Base-by-base conservation (phyloP, 164 flowering plant genomes). In the Vitis rupestris region DNA sequence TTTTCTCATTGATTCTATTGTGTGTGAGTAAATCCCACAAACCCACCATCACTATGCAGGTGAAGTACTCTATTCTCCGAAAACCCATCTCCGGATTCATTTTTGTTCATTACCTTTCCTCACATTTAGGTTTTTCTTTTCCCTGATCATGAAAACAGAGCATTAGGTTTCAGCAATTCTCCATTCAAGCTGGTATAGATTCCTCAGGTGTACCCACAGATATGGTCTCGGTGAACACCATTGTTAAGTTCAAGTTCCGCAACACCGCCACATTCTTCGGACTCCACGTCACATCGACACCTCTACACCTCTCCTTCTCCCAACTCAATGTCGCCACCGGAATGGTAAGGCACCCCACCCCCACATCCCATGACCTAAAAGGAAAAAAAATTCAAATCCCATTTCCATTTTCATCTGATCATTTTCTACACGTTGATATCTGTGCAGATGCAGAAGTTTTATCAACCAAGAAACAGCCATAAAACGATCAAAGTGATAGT, bases 1-100 rank as follows among this genome's bases (percentile, higher is more conserved):
- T 82, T 47, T 88, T 87, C 50, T 78, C 90, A 7, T 53, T 88
- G 72, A 82, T 88, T 58, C 65, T 88, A 64, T 87, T 86, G 89
- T 88, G 82, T 19, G 89, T 89, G 11, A 85, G 89, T 59, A 72
- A 81, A 19, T 74, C 84, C 64, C 89, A 88, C 66, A 85, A 80
- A 66, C 93, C 93, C 2, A 27, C 53, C 9, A 74, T 88, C 72
- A 57, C 82, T 8, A 75, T 86, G 82, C 80, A 78, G 88, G 92
- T 86, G 7, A 60, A 63, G 57, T 27, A 15, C 2, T 17, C 23
- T 61, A 13, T 50, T 53, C 14, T 15, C 44, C 4, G 6, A 37
- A 37, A 37, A 37, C 44, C 44, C 44, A 37, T 37, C 44, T 37
- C 44, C 44, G 44, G 44, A 37, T 37, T 6, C 44, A 37, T 37